A percentile compares a stretch with the other conserved stretches of the same genome.
These are phyloP conservation scores for Zasmidium cellare DNA, from an alignment of 2,329 filamentous ascomycete species.

Conservation along the genomic window DNA sequence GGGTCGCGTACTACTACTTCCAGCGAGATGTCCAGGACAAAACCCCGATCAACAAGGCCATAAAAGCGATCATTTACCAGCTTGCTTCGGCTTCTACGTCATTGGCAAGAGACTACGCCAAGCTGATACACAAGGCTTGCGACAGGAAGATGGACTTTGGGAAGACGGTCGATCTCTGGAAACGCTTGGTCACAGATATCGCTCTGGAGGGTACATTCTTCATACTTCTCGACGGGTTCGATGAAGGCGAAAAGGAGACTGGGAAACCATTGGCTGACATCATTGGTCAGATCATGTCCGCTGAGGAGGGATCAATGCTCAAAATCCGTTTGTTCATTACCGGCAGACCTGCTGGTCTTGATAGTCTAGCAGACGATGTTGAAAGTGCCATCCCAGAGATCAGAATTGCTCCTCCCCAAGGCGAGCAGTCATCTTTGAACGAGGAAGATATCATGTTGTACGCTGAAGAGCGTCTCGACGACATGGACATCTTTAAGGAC, in stretches of 20 bases:
- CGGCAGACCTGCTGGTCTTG: not conserved
- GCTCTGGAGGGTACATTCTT: constrained; percentile 1
- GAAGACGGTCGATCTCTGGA: not conserved
- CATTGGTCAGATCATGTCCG: not conserved
- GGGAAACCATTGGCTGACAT: not conserved
- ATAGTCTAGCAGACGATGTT: not conserved
- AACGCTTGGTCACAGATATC: not conserved
- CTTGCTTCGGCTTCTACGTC: not conserved
- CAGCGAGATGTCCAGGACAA: not conserved
- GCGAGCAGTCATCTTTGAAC: not conserved
- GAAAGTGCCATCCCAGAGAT: not conserved
- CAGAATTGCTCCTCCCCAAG: not conserved
- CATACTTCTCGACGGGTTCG: constrained; percentile 2
- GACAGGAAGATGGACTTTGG: not conserved
- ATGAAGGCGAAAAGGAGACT: not conserved
- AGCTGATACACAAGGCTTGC: not conserved
- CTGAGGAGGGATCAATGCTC: not conserved
- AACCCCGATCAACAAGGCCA: not conserved
- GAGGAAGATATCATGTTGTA: constrained; percentile 1
- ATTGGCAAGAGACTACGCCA: not conserved
- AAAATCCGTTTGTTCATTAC: constrained; percentile 1
- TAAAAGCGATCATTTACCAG: not conserved
- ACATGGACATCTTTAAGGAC: not conserved
- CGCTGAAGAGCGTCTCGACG: not conserved
- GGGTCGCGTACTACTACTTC: constrained; percentile 1